Evolutionary conservation across 1,139 yeast genomes (phyloP).

Genomic region (Saccharomyces hybrid): DNA sequence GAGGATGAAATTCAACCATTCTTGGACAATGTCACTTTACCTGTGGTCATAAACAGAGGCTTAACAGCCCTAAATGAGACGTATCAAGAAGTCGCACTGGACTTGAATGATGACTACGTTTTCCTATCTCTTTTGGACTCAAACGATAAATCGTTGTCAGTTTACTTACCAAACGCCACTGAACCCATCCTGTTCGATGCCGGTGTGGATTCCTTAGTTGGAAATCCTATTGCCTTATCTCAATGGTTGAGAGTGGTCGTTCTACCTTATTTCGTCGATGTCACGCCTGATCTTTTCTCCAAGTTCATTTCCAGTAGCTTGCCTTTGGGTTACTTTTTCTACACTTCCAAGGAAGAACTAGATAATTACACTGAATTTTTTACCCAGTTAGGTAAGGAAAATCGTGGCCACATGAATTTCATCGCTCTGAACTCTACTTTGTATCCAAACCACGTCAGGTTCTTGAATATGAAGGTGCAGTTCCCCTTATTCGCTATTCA

Average conservation of each 20-base stretch:
- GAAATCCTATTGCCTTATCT: slow-evolving; percentile 3
- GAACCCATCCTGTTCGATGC: slow-evolving; percentile 2
- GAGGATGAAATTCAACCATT: slow-evolving; percentile 44
- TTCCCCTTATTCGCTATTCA: slow-evolving; percentile 92
- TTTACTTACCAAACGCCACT: slow-evolving; percentile 3
- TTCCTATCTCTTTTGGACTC: slow-evolving; percentile 10
- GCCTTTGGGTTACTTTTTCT: slow-evolving; percentile 87
- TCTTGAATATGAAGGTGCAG: slow-evolving; percentile 72
- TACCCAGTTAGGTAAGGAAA: slow-evolving; percentile 51
- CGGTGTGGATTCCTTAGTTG: neutral
- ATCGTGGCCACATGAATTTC: slow-evolving; percentile 76
- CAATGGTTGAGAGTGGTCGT: slow-evolving; percentile 23
- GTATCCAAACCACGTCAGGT: slow-evolving; percentile 83
- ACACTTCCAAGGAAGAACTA: slow-evolving; percentile 60
- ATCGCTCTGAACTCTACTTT: slow-evolving; percentile 78
- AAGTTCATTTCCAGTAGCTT: slow-evolving; percentile 62
- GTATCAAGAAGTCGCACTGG: slow-evolving; percentile 22
- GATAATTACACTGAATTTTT: slow-evolving; percentile 47
- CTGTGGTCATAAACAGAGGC: slow-evolving; percentile 25
- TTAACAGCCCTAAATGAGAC: slow-evolving; percentile 19
- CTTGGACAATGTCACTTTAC: slow-evolving; percentile 8
- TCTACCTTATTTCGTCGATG: slow-evolving; percentile 85
- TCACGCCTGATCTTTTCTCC: slow-evolving; percentile 72
- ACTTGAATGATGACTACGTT: slow-evolving; percentile 13
- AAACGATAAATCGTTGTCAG: slow-evolving; percentile 6